Percentiles rank a stretch among this genome's conserved stretches.
Conservation (phyloP, 176 grass and related monocot genomes). For the Themeda triandra region DNA sequence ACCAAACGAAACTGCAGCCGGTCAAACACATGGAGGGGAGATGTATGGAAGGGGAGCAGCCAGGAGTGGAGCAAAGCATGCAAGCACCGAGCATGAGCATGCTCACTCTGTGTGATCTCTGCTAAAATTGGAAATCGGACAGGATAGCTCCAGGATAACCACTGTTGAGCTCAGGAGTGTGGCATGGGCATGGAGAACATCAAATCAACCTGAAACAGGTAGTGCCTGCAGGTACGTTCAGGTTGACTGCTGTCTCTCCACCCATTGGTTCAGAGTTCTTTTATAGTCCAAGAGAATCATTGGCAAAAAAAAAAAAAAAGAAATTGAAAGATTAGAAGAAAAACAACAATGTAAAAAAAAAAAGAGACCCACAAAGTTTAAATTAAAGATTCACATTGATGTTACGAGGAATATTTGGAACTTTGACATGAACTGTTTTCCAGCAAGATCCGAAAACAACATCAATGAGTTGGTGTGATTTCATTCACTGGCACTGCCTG, state of each 20-base stretch:
- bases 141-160: slow-evolving; percentile 17
- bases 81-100: not conserved
- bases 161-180: slow-evolving; percentile 19
- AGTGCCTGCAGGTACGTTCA: not conserved
- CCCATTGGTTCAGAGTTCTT: not conserved
- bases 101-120: not conserved
- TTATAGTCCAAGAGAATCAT: not conserved
- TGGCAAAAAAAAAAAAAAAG: too few relatives aligned
- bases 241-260: slow-evolving; percentile 17
- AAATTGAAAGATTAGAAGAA: not conserved
- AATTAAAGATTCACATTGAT: not conserved
- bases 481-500: not conserved
- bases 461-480: not conserved
- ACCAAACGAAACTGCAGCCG: slow-evolving; percentile 1
- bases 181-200: slow-evolving; percentile 48
- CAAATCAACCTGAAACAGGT: slow-evolving; percentile 36
- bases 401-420: not conserved
- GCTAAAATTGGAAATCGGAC: slow-evolving; percentile 30
- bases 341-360: not conserved
- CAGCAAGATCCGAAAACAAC: not conserved
- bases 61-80: slow-evolving; percentile 22
- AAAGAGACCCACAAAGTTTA: not conserved
- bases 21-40: slow-evolving; percentile 15
- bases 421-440: not conserved
- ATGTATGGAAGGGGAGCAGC: slow-evolving; percentile 14